These are phyloP conservation scores for Tetrastigma voinierianum DNA, from an alignment of 164 flowering plant genomes.

Conservation along the genomic window DNA sequence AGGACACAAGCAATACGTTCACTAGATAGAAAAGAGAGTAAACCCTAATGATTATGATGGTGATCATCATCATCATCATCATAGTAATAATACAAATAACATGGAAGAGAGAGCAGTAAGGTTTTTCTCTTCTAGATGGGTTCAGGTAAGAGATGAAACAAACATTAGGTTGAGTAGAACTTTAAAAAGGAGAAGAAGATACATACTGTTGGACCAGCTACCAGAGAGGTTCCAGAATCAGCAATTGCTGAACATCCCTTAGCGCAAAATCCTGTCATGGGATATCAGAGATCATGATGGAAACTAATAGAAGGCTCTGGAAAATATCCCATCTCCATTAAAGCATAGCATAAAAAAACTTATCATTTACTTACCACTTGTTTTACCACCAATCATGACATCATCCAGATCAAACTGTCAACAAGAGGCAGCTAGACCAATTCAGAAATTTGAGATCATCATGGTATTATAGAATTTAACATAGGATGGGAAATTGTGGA, in stretches of 20 bases:
- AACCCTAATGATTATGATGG: no score
- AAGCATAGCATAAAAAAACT: not conserved
- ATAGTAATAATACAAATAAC: no score
- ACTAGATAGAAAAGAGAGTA: no score
- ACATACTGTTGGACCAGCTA: slow-evolving; percentile 89
- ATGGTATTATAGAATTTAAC: not conserved
- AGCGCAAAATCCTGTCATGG: slow-evolving; percentile 68
- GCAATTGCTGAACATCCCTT: slow-evolving; percentile 88
- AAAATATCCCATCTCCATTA: not conserved
- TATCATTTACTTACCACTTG: slow-evolving; percentile 52
- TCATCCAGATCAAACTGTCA: slow-evolving; percentile 92
- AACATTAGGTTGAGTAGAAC: no score
- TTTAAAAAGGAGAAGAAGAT: not conserved
- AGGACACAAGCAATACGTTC: no score
- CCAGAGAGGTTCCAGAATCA: slow-evolving; percentile 81
- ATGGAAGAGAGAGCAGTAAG: no score
- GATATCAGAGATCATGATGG: not conserved
- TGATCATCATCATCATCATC: no score
- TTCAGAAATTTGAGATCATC: not conserved
- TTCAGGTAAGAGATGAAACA: no score
- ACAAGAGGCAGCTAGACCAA: slow-evolving; percentile 1
- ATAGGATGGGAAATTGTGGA: not conserved
- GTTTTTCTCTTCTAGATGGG: no score
- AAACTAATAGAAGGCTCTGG: not conserved
- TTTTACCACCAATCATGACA: slow-evolving; percentile 57